A percentile compares a stretch with the other conserved stretches of the same genome.
Conservation (phyloP, 805 yeast species). For the Candida hispaniensis region DNA sequence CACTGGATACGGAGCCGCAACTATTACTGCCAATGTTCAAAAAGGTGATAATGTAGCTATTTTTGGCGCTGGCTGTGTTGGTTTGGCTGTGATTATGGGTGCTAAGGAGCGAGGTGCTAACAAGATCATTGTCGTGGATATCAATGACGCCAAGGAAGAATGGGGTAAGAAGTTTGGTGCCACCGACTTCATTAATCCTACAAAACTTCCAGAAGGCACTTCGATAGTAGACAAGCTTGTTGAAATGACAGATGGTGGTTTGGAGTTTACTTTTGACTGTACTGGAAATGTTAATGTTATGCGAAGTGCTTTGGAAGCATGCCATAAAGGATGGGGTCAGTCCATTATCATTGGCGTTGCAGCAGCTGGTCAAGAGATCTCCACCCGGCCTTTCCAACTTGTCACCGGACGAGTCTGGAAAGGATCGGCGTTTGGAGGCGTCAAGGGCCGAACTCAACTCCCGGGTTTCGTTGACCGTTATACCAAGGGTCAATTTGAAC, state of each 20-base stretch:
- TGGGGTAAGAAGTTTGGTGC: slow-evolving; percentile 92
- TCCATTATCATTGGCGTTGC: slow-evolving; percentile 96
- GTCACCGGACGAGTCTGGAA: slow-evolving; percentile 98
- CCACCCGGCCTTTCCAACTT: slow-evolving; percentile 97
- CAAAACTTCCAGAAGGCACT: slow-evolving; percentile 58
- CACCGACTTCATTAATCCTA: slow-evolving; percentile 86
- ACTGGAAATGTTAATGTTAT: slow-evolving; percentile 93
- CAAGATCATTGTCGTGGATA: slow-evolving; percentile 70
- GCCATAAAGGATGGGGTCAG: slow-evolving; percentile 99
- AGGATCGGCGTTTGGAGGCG: slow-evolving; percentile 99
- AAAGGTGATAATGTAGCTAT: slow-evolving; percentile 91
- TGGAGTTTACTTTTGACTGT: slow-evolving; percentile 93
- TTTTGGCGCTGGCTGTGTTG: slow-evolving; percentile 97
- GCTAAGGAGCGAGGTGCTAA: slow-evolving; percentile 75
- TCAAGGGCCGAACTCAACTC: slow-evolving; percentile 93
- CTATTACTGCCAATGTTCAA: slow-evolving; percentile 82
- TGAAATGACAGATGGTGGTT: slow-evolving; percentile 93
- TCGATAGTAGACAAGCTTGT: slow-evolving; percentile 72
- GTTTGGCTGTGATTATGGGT: slow-evolving; percentile 93
- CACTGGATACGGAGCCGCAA: slow-evolving; percentile 97
- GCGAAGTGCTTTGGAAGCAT: slow-evolving; percentile 93
- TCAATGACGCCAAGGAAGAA: slow-evolving; percentile 70
- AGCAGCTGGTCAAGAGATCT: slow-evolving; percentile 92
- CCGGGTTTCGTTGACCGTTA: slow-evolving; percentile 85
- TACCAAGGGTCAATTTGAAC: slow-evolving; percentile 67